Percentiles rank a stretch among this genome's conserved stretches.
These are phyloP conservation scores for Saitozyma podzolica DNA, from an alignment of 768 basidiomycete genomes.

Conservation along the genomic window DNA sequence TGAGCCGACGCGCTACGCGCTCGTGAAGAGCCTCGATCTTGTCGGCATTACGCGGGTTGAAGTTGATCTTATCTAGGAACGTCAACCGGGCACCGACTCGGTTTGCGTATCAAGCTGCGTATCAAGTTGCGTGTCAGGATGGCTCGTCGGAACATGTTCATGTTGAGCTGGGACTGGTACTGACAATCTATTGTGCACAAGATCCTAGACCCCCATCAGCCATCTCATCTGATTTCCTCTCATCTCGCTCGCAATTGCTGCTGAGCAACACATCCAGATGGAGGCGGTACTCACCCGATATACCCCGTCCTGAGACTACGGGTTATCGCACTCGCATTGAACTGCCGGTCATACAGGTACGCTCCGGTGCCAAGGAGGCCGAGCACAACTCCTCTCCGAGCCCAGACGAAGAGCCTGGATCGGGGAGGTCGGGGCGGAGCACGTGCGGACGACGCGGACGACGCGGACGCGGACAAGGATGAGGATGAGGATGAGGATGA, in stretches of 20 bases:
- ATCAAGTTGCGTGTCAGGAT: not conserved
- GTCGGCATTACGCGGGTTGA: slow-evolving; percentile 65
- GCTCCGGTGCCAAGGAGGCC: slow-evolving; percentile 55
- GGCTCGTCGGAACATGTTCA: no score
- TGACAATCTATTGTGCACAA: slow-evolving; percentile 50
- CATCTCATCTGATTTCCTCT: slow-evolving; percentile 6
- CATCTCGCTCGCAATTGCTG: no score
- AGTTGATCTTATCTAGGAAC: slow-evolving; percentile 84
- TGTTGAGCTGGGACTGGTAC: slow-evolving; percentile 11
- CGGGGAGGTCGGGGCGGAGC: no score
- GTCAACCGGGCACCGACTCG: not conserved
- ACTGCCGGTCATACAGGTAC: slow-evolving; percentile 59
- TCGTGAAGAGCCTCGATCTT: slow-evolving; percentile 78
- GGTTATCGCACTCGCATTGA: slow-evolving; percentile 63
- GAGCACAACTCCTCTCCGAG: slow-evolving; percentile 19
- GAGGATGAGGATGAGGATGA: no score
- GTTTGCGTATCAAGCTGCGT: not conserved
- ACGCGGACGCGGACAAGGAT: no score
- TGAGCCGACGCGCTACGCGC: slow-evolving; percentile 76
- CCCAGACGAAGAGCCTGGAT: slow-evolving; percentile 13
- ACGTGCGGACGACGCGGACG: no score
- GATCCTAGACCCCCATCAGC: slow-evolving; percentile 20
- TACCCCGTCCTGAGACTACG: slow-evolving; percentile 62
- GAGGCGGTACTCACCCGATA: slow-evolving; percentile 55
- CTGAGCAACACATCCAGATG: no score